Evolutionary conservation across 495 filamentous ascomycete genomes (phyloP).

Genomic region (Daldinia concentrica): DNA sequence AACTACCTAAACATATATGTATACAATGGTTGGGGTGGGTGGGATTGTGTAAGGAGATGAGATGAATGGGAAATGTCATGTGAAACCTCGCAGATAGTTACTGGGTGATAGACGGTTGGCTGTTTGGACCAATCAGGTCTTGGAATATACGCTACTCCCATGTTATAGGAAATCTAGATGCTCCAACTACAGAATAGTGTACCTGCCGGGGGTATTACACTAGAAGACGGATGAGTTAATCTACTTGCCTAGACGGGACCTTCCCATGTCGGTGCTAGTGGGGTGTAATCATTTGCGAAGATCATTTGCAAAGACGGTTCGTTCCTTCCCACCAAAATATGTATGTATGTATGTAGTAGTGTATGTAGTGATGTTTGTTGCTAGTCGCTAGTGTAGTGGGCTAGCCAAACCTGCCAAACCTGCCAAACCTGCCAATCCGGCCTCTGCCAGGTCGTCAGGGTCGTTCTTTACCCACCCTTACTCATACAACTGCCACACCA

Average conservation of each 20-base stretch:
- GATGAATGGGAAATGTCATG: not conserved
- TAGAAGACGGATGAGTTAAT: slow-evolving; percentile 1
- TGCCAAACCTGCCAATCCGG: no score
- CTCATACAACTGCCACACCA: slow-evolving; percentile 14
- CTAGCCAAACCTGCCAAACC: no score
- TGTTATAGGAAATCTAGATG: slow-evolving; percentile 11
- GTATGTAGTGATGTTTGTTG: not conserved
- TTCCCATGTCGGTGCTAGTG: slow-evolving; percentile 35
- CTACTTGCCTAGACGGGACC: slow-evolving; percentile 14
- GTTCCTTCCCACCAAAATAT: slow-evolving; percentile 17
- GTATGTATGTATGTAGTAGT: no score
- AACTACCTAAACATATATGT: not conserved
- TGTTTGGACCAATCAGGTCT: slow-evolving; percentile 1
- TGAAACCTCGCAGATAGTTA: not conserved
- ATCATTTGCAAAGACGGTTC: slow-evolving; percentile 8
- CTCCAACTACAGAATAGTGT: not conserved
- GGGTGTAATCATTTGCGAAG: slow-evolving; percentile 33
- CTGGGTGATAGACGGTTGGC: not conserved
- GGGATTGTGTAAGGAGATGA: not conserved
- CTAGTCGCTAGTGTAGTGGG: no score
- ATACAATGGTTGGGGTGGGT: not conserved
- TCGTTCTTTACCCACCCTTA: slow-evolving; percentile 1
- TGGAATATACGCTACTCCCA: not conserved
- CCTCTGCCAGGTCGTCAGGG: not conserved
- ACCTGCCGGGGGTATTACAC: slow-evolving; percentile 22